A percentile compares a stretch with the other conserved stretches of the same genome.
Evolutionary conservation across 1,284 basidiomycete species (phyloP).

Genomic region (Malassezia nana): DNA sequence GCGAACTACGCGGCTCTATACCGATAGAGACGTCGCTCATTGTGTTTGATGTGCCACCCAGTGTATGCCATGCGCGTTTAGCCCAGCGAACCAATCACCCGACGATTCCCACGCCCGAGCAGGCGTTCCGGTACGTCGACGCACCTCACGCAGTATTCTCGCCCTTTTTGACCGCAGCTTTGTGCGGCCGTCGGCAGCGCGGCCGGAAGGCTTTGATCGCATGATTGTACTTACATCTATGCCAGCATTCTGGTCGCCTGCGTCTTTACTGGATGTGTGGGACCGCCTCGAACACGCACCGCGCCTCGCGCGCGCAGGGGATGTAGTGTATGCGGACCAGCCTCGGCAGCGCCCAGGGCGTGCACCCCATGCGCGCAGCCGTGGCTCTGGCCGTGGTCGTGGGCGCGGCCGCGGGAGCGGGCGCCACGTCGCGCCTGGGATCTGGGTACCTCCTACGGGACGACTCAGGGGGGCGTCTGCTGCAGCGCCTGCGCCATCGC

Average conservation of each 20-base stretch:
- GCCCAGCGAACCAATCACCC: constrained; percentile 6
- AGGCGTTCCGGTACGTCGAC: constrained; percentile 11
- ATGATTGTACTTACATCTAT: background rate
- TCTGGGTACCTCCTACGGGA: no score
- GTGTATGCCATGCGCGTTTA: constrained; percentile 11
- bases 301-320: constrained; percentile 3
- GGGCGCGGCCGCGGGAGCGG: background rate
- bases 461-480: background rate
- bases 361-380: background rate
- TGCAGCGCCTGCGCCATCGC: constrained; percentile 26
- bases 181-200: background rate
- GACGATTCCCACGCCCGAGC: constrained; percentile 3
- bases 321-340: constrained; percentile 7
- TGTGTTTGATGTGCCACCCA: constrained; percentile 7
- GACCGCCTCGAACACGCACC: background rate
- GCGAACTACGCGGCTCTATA: constrained; percentile 2
- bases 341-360: background rate
- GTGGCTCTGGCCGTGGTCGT: background rate
- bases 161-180: constrained; percentile 7
- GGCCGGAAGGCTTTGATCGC: constrained; percentile 15
- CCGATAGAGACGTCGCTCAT: constrained; percentile 6
- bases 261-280: background rate
- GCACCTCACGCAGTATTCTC: constrained; percentile 4
- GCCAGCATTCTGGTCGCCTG: background rate
- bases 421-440: background rate